These are phyloP conservation scores for Xerocomus amazonicus DNA, from an alignment of 1,284 basidiomycete genomes.

Conservation along the genomic window DNA sequence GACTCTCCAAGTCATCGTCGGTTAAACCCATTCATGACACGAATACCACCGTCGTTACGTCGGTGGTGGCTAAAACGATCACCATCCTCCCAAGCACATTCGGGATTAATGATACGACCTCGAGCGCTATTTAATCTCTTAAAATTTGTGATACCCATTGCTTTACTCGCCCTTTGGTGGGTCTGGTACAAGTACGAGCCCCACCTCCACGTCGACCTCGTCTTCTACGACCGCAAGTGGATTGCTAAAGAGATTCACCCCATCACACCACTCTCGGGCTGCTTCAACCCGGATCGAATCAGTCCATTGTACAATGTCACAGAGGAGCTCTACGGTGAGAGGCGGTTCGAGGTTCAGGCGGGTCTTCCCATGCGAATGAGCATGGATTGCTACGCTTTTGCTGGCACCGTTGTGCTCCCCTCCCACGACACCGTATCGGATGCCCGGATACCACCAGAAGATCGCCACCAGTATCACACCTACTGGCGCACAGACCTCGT, in stretches of 20 bases:
- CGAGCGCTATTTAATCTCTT: slow-evolving; percentile 23
- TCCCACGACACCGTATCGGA: slow-evolving; percentile 10
- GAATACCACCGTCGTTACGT: not conserved
- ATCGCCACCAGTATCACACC: slow-evolving; percentile 72
- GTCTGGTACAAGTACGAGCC: slow-evolving; percentile 56
- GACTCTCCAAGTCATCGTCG: slow-evolving; percentile 2
- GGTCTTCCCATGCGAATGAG: slow-evolving; percentile 74
- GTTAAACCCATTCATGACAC: not conserved
- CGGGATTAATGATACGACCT: slow-evolving; percentile 10
- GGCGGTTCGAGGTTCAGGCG: slow-evolving; percentile 68
- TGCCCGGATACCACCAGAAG: slow-evolving; percentile 34
- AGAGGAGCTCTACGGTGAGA: slow-evolving; percentile 55
- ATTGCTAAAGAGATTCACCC: slow-evolving; percentile 63
- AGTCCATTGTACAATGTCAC: slow-evolving; percentile 70
- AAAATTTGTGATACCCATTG: slow-evolving; percentile 27
- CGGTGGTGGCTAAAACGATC: slow-evolving; percentile 10
- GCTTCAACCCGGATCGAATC: slow-evolving; percentile 61
- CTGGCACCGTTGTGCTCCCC: slow-evolving; percentile 60
- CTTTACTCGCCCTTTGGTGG: slow-evolving; percentile 35
- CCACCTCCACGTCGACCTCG: slow-evolving; percentile 80
- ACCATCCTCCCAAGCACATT: not conserved
- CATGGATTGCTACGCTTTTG: slow-evolving; percentile 85
- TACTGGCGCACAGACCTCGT: slow-evolving; percentile 89
- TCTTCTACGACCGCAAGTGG: slow-evolving; percentile 75
- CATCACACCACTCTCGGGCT: slow-evolving; percentile 63